Evolutionary conservation across 169 alveolate species (phyloP).

Genomic region (Plasmodium falciparum): DNA sequence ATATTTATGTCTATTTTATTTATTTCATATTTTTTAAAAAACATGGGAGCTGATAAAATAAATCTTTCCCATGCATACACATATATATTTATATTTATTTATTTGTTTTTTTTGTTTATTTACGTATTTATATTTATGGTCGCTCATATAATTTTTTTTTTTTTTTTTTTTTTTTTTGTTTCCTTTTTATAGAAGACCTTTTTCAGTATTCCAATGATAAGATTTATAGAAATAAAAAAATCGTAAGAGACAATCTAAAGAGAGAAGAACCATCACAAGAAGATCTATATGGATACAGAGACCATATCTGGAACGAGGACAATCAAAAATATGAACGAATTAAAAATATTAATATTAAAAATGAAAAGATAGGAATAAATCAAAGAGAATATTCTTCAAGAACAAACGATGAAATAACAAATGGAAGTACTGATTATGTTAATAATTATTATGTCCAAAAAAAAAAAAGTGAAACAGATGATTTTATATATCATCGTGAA

Average conservation of each 20-base stretch:
- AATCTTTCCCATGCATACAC: background rate
- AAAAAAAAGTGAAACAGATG: conserved; percentile 14
- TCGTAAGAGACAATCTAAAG: conserved; percentile 31
- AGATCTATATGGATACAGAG: conserved; percentile 15
- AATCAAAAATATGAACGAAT: conserved; percentile 3
- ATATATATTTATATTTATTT: background rate
- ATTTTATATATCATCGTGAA: background rate
- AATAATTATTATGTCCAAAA: conserved; percentile 29
- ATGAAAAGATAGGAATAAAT: conserved; percentile 9
- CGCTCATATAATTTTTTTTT: background rate
- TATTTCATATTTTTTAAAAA: too few relatives aligned
- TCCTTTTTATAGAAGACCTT: conserved; percentile 19
- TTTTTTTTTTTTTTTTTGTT: background rate
- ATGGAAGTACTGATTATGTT: conserved; percentile 59
- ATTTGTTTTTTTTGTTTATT: background rate
- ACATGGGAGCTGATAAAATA: background rate
- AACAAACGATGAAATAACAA: conserved; percentile 32
- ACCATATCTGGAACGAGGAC: background rate
- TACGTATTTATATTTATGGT: background rate
- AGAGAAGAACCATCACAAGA: conserved; percentile 26
- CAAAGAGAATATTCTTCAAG: conserved; percentile 16
- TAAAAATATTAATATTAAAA: background rate
- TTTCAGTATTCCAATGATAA: conserved; percentile 14
- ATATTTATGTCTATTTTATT: background rate
- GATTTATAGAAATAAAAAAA: conserved; percentile 4